Base-by-base conservation (phyloP, 2,329 filamentous ascomycete species). In the Pyrenochaeta sp. region DNA sequence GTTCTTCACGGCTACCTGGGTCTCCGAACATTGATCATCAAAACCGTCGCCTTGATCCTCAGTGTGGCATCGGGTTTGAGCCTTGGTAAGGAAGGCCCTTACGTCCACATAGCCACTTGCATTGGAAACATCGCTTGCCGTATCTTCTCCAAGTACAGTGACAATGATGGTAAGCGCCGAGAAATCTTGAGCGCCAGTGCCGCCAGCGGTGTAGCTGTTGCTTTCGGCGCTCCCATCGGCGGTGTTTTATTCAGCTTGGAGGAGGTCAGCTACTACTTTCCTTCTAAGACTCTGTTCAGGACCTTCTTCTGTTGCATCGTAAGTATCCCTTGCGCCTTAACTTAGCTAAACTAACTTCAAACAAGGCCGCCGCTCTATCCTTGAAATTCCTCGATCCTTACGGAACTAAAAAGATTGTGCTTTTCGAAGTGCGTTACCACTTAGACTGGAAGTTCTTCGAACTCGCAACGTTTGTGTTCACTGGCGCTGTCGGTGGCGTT, bases 261-360 rank as follows among this genome's bases (percentile, higher is more conserved):
- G 72, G 94, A 97, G 79, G 92, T 97, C 51, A 86, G 89, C 58
- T 97, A 97, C 72, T 97, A 97, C 72, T 97, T 97, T 69, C 93
- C 94, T 0, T 90, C 93, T 5, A 97, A 99, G 75, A 97, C 93
- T 0, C 81, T 99, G 7, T 99, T 99, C 76, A 81, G 94, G 39
- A 97, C 94, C 0, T 99, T 99, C 72, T 97, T 97, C 73, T 97
- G 93, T 76, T 97, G 93, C 72, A 97, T 97, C 60, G 87, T 88
- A 69, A 67, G 74, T 72, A 24, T 38, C 3, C 10, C 10, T 29
- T 26, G 2, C 3, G 4, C 6, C 19, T 46, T 34, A 44, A 31
- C 28, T 18, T 7, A 29, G 14, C 21, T 13, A 28, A 7, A 24
- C 55, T 66, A 42, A 65, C 31, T 0, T 3, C 18, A 7, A 3